phyloP scores from a whole-genome alignment of 345 rosid species.

The Crucihimalaya himalaica region DNA sequence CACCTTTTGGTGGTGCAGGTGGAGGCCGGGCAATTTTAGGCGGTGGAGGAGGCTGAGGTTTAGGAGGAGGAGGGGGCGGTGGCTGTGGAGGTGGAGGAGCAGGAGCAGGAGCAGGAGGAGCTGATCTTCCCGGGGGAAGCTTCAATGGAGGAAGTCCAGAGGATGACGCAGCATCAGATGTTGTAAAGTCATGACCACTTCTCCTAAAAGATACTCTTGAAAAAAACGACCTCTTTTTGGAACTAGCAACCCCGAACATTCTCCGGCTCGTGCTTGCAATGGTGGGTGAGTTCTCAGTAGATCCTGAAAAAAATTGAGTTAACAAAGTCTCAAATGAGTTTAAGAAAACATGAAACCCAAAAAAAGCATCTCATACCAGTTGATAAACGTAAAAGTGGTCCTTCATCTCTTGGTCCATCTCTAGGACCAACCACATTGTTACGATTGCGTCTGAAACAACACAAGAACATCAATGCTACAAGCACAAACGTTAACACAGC shows the following conservation, averaged over 20 bases:
- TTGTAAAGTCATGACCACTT: slow-evolving; percentile 36
- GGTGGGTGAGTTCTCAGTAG: slow-evolving; percentile 53
- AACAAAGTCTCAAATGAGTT: background rate
- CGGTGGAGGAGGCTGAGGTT: slow-evolving; percentile 66
- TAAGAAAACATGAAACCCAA: background rate
- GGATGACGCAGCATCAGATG: slow-evolving; percentile 35
- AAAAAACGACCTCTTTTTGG: slow-evolving; percentile 36
- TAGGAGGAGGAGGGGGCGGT: slow-evolving; percentile 51
- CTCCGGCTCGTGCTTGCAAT: slow-evolving; percentile 42
- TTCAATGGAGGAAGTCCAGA: slow-evolving; percentile 39
- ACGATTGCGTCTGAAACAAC: slow-evolving; percentile 45
- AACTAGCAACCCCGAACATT: slow-evolving; percentile 18
- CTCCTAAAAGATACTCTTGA: slow-evolving; percentile 37
- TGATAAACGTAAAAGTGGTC: slow-evolving; percentile 66
- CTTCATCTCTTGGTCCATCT: slow-evolving; percentile 58
- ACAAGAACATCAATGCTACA: slow-evolving; percentile 58
- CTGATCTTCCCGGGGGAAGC: slow-evolving; percentile 62
- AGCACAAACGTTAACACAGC: slow-evolving; percentile 55
- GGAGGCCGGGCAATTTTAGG: slow-evolving; percentile 47
- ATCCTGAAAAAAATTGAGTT: slow-evolving; percentile 51
- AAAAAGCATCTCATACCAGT: slow-evolving; percentile 46
- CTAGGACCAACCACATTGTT: slow-evolving; percentile 40
- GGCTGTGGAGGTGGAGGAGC: slow-evolving; percentile 38
- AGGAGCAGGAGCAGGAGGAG: slow-evolving; percentile 35
- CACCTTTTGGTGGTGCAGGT: slow-evolving; percentile 51